Evolutionary conservation across 1,284 basidiomycete species (phyloP).

Genomic region (Fistulina hepatica): DNA sequence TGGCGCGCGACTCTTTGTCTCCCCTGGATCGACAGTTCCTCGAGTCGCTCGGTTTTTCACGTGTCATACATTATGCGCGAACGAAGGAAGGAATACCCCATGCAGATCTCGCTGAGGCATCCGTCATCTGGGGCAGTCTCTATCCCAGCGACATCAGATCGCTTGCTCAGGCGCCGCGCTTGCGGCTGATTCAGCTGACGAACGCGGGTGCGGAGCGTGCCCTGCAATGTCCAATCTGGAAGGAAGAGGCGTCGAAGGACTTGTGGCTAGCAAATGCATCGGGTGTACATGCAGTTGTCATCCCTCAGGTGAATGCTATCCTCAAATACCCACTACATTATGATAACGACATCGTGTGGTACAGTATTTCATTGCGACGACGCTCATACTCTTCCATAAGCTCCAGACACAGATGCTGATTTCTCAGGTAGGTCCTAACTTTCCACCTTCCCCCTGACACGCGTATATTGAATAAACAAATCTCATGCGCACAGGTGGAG

Average conservation of each 20-base stretch:
- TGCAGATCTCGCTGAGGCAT: too few species aligned
- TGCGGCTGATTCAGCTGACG: background rate
- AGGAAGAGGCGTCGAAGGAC: background rate
- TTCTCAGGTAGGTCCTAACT: background rate
- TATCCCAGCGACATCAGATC: too few species aligned
- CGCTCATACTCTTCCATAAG: background rate
- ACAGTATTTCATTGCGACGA: background rate
- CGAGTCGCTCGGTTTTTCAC: too few species aligned
- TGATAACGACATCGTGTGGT: too few species aligned
- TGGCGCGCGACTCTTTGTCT: too few species aligned
- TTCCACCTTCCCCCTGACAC: background rate
- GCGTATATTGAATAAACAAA: background rate
- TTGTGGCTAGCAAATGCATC: background rate
- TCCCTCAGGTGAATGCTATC: too few species aligned
- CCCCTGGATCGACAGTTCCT: too few species aligned
- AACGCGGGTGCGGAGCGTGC: background rate
- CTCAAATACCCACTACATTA: too few species aligned
- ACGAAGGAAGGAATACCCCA: too few species aligned
- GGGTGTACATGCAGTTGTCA: background rate
- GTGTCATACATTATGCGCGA: too few species aligned
- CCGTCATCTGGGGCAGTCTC: too few species aligned
- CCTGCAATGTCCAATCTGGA: too few species aligned
- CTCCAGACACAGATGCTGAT: background rate
- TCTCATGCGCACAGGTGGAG: background rate
- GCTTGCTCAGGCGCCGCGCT: background rate